phyloP scores from a whole-genome alignment of 768 basidiomycete species.

The Panaeolus cyanescens region DNA sequence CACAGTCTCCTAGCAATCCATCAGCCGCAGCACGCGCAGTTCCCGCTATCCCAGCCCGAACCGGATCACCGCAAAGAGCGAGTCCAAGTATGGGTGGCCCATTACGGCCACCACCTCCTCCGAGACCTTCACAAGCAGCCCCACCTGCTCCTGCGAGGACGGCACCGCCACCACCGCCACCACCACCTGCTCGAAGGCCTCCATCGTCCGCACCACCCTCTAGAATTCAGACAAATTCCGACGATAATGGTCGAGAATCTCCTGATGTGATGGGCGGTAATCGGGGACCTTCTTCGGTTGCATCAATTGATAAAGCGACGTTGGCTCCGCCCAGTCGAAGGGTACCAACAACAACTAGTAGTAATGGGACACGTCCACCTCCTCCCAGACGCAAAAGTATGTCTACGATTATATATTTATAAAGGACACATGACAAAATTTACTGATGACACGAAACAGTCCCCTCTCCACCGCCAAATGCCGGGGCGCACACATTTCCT shows the following conservation, averaged over 20 bases:
- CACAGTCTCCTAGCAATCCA: slow-evolving; percentile 33
- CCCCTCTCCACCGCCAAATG: slow-evolving; percentile 56
- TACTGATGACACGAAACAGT: slow-evolving; percentile 29
- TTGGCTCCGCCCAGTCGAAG: slow-evolving; percentile 23
- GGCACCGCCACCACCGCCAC: slow-evolving; percentile 41
- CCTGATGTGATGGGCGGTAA: background rate
- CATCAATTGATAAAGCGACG: slow-evolving; percentile 5
- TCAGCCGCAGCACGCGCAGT: slow-evolving; percentile 26
- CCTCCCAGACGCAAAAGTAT: slow-evolving; percentile 52
- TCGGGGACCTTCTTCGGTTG: background rate
- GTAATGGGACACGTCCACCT: slow-evolving; percentile 30
- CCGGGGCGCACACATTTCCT: slow-evolving; percentile 73
- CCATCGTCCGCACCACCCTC: slow-evolving; percentile 31
- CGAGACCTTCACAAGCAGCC: slow-evolving; percentile 17
- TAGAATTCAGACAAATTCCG: slow-evolving; percentile 24
- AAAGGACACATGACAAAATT: slow-evolving; percentile 9
- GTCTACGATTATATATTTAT: slow-evolving; percentile 24
- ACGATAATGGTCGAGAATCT: slow-evolving; percentile 12
- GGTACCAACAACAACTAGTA: slow-evolving; percentile 14
- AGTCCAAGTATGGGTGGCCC: slow-evolving; percentile 24
- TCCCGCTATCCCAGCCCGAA: slow-evolving; percentile 37
- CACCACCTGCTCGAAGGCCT: slow-evolving; percentile 30
- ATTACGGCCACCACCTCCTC: slow-evolving; percentile 25
- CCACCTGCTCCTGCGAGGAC: slow-evolving; percentile 28
- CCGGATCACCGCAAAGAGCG: slow-evolving; percentile 23